A percentile compares a stretch with the other conserved stretches of the same genome.
phyloP scores from a whole-genome alignment of 164 flowering plant genomes.

The Hamamelis virginiana region DNA sequence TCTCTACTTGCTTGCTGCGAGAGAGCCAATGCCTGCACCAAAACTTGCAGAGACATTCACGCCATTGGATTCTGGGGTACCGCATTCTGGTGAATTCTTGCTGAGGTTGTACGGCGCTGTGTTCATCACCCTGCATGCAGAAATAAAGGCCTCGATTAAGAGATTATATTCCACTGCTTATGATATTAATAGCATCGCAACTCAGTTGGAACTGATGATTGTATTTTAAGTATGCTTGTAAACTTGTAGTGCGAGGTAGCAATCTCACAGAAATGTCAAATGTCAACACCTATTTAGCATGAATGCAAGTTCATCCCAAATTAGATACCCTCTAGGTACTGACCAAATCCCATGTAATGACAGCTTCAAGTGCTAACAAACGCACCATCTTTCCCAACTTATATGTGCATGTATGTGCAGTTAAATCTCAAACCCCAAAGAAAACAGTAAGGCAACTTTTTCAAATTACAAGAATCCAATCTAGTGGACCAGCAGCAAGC shows the following conservation, averaged over 20 bases:
- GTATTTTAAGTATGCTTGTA: not conserved
- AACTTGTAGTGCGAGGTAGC: not conserved
- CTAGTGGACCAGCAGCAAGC: too few relatives aligned
- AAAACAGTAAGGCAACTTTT: too few relatives aligned
- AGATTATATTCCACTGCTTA: not conserved
- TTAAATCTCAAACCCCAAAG: too few relatives aligned
- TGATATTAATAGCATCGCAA: not conserved
- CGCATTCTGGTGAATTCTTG: slow-evolving; percentile 32
- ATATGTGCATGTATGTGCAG: too few relatives aligned
- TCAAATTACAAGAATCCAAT: too few relatives aligned
- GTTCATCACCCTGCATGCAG: slow-evolving; percentile 37
- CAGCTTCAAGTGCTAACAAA: not conserved
- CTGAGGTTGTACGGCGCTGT: slow-evolving; percentile 37
- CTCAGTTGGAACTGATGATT: not conserved
- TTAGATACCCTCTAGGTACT: too few relatives aligned
- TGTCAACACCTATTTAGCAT: not conserved
- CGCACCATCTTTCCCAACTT: not conserved
- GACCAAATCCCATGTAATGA: too few relatives aligned
- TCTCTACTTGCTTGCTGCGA: slow-evolving; percentile 6
- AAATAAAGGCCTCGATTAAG: not conserved
- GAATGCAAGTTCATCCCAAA: not conserved
- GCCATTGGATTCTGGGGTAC: slow-evolving; percentile 21
- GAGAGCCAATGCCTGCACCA: slow-evolving; percentile 9
- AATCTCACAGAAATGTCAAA: not conserved
- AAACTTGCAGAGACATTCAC: slow-evolving; percentile 15